Percentiles rank a stretch among this genome's conserved stretches.
Conservation (phyloP, 768 basidiomycete species). For the Psilocybe azurescens region DNA sequence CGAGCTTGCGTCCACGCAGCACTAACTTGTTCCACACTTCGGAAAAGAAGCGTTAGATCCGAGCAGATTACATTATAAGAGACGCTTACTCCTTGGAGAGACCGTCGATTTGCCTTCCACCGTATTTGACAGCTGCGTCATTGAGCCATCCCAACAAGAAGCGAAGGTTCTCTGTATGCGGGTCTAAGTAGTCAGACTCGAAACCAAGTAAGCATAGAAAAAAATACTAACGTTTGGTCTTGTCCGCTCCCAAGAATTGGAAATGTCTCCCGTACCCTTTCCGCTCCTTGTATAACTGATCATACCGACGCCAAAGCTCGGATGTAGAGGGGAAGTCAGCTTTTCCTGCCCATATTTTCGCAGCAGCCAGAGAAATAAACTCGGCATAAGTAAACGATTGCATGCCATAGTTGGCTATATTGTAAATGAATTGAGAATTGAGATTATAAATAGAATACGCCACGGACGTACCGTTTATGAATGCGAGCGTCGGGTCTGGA, state of each 20-base stretch:
- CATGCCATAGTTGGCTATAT: constrained; percentile 43
- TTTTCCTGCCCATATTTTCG: constrained; percentile 41
- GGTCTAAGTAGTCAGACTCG: not conserved
- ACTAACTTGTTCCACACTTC: constrained; percentile 17
- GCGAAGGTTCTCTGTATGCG: constrained; percentile 29
- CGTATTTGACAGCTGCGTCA: constrained; percentile 41
- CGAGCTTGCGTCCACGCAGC: constrained; percentile 20
- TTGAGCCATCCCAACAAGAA: constrained; percentile 47
- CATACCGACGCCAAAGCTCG: constrained; percentile 38
- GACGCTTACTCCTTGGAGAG: constrained; percentile 21
- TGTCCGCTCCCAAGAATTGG: constrained; percentile 37
- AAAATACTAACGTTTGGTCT: constrained; percentile 29
- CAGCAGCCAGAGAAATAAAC: constrained; percentile 39
- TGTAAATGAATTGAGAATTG: not conserved
- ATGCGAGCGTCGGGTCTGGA: constrained; percentile 48
- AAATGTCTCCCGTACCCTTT: constrained; percentile 43
- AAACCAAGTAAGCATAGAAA: not conserved
- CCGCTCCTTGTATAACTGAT: constrained; percentile 32
- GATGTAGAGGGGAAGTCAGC: constrained; percentile 38
- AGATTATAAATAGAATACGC: not conserved
- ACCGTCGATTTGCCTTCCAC: constrained; percentile 37
- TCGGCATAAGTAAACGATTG: constrained; percentile 44
- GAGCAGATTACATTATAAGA: not conserved
- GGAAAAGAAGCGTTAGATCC: not conserved
- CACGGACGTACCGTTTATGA: constrained; percentile 37